phyloP scores from a whole-genome alignment of 108 stramenopile genomes.

The Epipyxis sp. region DNA sequence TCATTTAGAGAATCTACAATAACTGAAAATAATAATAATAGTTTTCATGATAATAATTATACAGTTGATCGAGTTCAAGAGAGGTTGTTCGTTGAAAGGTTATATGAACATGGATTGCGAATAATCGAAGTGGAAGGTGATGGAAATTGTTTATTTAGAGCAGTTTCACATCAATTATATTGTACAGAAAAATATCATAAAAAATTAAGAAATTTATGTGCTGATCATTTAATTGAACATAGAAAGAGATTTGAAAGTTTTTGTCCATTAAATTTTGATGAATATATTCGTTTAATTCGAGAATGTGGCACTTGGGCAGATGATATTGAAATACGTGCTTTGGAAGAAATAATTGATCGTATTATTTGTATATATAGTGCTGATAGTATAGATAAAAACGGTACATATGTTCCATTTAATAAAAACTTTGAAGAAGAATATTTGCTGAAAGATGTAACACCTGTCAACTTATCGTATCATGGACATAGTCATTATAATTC shows the following conservation, averaged over 20 bases:
- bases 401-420: not conserved
- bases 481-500: slow-evolving; percentile 56
- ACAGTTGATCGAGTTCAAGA: no score
- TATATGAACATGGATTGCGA: slow-evolving; percentile 20
- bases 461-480: slow-evolving; percentile 53
- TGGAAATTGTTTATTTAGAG: slow-evolving; percentile 51
- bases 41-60: no score
- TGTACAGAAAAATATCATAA: slow-evolving; percentile 39
- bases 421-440: slow-evolving; percentile 29
- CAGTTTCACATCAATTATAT: slow-evolving; percentile 44
- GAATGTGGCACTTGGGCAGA: slow-evolving; percentile 45
- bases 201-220: slow-evolving; percentile 31
- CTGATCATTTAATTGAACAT: slow-evolving; percentile 46
- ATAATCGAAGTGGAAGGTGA: slow-evolving; percentile 49
- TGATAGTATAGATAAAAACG: slow-evolving; percentile 35
- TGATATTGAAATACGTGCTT: slow-evolving; percentile 51
- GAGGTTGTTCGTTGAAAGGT: not conserved
- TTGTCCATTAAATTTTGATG: slow-evolving; percentile 39
- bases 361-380: slow-evolving; percentile 44
- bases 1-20: no score
- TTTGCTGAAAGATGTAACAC: slow-evolving; percentile 33
- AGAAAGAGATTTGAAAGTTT: slow-evolving; percentile 40
- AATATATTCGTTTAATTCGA: slow-evolving; percentile 37
- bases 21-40: no score
- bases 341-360: slow-evolving; percentile 51